Evolutionary conservation across 345 rosid genomes (phyloP), one percentile per base, ranked within the genome.

Genomic region (Gossypium thurberi): DNA sequence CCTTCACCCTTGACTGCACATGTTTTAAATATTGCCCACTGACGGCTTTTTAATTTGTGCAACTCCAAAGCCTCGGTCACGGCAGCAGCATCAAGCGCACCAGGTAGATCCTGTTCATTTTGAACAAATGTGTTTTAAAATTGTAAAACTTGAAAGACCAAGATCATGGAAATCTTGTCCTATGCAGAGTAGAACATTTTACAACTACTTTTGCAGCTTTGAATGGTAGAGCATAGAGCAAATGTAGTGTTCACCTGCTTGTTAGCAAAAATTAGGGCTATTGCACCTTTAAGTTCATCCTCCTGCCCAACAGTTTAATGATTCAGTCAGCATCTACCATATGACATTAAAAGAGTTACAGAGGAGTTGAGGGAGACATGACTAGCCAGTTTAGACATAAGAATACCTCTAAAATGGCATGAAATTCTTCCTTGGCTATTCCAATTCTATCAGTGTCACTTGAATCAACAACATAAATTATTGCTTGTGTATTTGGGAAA

Each of bases 371-470:
- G 51, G 51, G 48, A 15, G 14, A 61, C 5, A 61, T 61, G 65
- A 59, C 18, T 0, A 33, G 65, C 44, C 44, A 28, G 18, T 28
- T 43, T 64, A 43, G 51, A 7, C 15, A 43, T 42, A 64, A 18
- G 25, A 64, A 42, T 48, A 90, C 95, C 95, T 90, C 90, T 77
- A 90, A 75, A 72, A 90, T 86, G 68, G 95, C 88, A 78, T 90
- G 95, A 81, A 90, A 90, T 76, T 90, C 95, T 17, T 90, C 92
- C 81, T 86, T 88, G 28, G 95, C 92, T 77, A 83, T 88, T 37
- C 58, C 80, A 59, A 90, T 80, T 75, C 95, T 85, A 59, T 90
- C 92, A 43, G 88, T 84, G 68, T 90, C 94, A 79, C 92, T 87
- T 63, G 94, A 90, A 81, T 90, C 94, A 64, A 90, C 83, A 14